A percentile compares a stretch with the other conserved stretches of the same genome.
These are phyloP conservation scores for Saccharomyces hybrid DNA, from an alignment of 1,139 yeast genomes.

Conservation along the genomic window DNA sequence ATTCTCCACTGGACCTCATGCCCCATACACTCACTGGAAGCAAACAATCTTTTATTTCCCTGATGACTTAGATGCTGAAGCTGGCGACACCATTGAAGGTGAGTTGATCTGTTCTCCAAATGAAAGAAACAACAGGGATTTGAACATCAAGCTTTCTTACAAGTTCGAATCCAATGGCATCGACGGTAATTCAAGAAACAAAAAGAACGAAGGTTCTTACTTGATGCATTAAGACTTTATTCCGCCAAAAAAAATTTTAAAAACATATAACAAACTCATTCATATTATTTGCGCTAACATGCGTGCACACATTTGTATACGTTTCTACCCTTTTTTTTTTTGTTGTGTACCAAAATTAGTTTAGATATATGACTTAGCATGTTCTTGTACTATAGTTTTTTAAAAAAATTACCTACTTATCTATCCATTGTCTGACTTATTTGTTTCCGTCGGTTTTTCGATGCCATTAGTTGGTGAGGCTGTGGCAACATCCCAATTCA, in stretches of 20 bases:
- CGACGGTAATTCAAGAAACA: conserved; percentile 45
- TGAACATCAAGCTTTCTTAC: conserved; percentile 56
- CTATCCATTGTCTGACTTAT: not conserved
- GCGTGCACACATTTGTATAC: not conserved
- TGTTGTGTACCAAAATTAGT: not conserved
- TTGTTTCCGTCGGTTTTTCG: not conserved
- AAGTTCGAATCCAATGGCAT: conserved; percentile 49
- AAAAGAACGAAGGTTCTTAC: conserved; percentile 28
- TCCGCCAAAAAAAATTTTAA: not conserved
- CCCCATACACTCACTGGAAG: conserved; percentile 89
- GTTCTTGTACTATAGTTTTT: not conserved
- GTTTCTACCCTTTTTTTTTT: not conserved
- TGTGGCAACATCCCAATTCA: conserved; percentile 29
- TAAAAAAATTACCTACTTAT: not conserved
- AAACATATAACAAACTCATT: not conserved
- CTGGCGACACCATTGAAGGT: conserved; percentile 72
- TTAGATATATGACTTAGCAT: not conserved
- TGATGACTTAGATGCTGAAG: conserved; percentile 69
- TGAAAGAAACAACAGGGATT: conserved; percentile 69
- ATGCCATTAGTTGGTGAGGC: not conserved
- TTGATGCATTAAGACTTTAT: conserved; percentile 26
- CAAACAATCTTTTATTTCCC: conserved; percentile 90
- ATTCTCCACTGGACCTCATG: conserved; percentile 78
- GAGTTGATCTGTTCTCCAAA: conserved; percentile 72
- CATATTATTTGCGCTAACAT: not conserved